Base-by-base conservation (phyloP, 1,284 basidiomycete genomes). In the Mycosarcoma maydis region DNA sequence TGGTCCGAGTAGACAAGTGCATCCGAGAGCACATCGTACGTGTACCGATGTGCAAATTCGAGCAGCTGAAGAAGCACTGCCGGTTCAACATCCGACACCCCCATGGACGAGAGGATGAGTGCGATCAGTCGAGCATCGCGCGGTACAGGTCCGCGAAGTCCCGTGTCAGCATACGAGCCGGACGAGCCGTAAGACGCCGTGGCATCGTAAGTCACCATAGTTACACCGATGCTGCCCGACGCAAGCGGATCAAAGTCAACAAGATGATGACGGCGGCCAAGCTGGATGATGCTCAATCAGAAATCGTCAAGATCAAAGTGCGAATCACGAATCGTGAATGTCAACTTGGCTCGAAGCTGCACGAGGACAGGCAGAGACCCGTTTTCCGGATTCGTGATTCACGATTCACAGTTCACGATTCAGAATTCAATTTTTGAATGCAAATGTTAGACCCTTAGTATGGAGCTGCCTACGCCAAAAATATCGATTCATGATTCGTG, bases 1-100 rank as follows among this genome's bases (percentile, higher is more conserved):
- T 98, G 95, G 75, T 98, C 95, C 1, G 94, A 90, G 80, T 97
- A 95, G 22, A 94, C 88, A 61, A 91, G 88, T 11, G 94, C 92
- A 80, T 95, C 92, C 7, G 89, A 89, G 38, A 98, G 85, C 14
- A 97, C 90, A 71, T 98, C 94, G 24, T 90, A 87, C 0, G 94
- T 94, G 83, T 98, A 98, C 5, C 95, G 87, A 82, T 97, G 90
- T 0, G 95, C 89, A 81, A 98, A 97, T 83, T 98, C 95, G 52
- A 98, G 88, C 5, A 98, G 87, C 81, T 97, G 94, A 74, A 95
- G 90, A 2, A 98, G 86, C 3, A 98, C 95, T 3, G 90, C 90
- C 6, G 94, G 94, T 74, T 98, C 94, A 6, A 91, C 89, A 83
- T 98, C 94, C 66, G 93, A 89, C 0, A 98, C 90, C 4, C 95